Evolutionary conservation across 495 filamentous ascomycete genomes (phyloP), one percentile per base, ranked within the genome.

Genomic region (Neohortaea acidophila): DNA sequence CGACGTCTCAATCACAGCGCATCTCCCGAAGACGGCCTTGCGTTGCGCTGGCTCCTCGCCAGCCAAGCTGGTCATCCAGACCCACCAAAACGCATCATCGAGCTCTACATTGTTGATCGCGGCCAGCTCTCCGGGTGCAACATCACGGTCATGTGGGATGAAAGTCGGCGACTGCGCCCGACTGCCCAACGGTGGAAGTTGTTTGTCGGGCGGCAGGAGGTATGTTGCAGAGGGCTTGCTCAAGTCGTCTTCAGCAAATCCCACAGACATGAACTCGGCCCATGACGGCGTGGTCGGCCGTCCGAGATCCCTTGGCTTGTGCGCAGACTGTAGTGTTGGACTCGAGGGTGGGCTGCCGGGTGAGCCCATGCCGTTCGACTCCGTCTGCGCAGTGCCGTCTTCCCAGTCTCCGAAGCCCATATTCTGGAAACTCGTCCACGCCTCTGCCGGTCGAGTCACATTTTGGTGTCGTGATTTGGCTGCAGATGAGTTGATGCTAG

Each of bases 1-100:
- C 6, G 71, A 58, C 0, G 89, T 97, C 54, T 97, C 89, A 13
- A 96, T 65, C 12, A 97, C 66, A 14, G 89, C 84, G 53, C 91
- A 96, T 45, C 91, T 70, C 11, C 89, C 91, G 59, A 97, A 97
- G 13, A 83, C 82, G 3, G 85, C 77, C 57, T 97, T 97, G 39
- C 89, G 73, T 21, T 75, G 65, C 0, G 72, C 58, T 1, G 84
- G 75, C 57, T 97, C 89, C 50, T 97, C 89, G 5, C 73, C 79
- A 2, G 86, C 87, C 54, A 97, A 59, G 65, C 89, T 96, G 49
- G 73, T 89, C 68, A 96, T 94, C 89, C 89, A 97, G 18, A 96
- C 89, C 89, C 89, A 97, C 91, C 91, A 97, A 57, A 97, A 97
- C 0, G 86, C 78, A 54, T 96, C 89, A 52, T 97, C 89, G 9